A percentile compares a stretch with the other conserved stretches of the same genome.
These are phyloP conservation scores for Dillenia turbinata DNA, from an alignment of 164 flowering plant genomes.

Conservation along the genomic window DNA sequence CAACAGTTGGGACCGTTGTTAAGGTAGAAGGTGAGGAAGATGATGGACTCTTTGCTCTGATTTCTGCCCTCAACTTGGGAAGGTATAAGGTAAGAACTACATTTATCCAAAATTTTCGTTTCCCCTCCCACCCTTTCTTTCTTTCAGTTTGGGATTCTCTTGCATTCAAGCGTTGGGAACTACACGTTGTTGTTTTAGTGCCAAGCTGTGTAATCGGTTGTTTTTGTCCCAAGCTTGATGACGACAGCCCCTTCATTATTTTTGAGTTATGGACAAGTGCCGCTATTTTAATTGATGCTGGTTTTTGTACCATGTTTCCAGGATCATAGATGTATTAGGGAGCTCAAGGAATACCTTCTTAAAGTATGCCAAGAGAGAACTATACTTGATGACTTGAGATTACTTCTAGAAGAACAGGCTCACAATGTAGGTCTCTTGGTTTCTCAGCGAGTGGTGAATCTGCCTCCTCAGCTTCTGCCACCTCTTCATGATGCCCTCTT, in stretches of 20 bases:
- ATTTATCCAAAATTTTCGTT: not conserved
- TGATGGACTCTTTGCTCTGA: constrained; percentile 50
- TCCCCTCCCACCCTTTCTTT: not conserved
- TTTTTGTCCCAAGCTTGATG: too few relatives aligned
- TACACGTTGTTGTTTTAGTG: not conserved
- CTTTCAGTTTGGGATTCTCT: not conserved
- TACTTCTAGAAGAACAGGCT: constrained; percentile 52
- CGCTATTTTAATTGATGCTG: too few relatives aligned
- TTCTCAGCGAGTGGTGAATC: constrained; percentile 76
- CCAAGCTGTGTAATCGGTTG: too few relatives aligned
- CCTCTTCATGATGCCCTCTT: constrained; percentile 85
- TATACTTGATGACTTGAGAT: constrained; percentile 25
- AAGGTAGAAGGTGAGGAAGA: constrained; percentile 83
- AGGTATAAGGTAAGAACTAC: constrained; percentile 62
- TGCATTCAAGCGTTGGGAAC: not conserved
- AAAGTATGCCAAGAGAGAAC: constrained; percentile 42
- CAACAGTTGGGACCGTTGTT: constrained; percentile 93
- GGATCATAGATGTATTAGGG: constrained; percentile 58
- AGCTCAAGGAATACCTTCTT: constrained; percentile 61
- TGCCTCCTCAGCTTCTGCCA: constrained; percentile 85
- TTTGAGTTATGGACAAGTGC: too few relatives aligned
- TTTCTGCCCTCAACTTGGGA: constrained; percentile 67
- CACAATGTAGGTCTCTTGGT: constrained; percentile 68
- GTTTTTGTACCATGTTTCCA: constrained; percentile 11
- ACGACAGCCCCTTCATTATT: too few relatives aligned